Evolutionary conservation across 1,139 yeast genomes (phyloP).

Genomic region (Candida smagusa): DNA sequence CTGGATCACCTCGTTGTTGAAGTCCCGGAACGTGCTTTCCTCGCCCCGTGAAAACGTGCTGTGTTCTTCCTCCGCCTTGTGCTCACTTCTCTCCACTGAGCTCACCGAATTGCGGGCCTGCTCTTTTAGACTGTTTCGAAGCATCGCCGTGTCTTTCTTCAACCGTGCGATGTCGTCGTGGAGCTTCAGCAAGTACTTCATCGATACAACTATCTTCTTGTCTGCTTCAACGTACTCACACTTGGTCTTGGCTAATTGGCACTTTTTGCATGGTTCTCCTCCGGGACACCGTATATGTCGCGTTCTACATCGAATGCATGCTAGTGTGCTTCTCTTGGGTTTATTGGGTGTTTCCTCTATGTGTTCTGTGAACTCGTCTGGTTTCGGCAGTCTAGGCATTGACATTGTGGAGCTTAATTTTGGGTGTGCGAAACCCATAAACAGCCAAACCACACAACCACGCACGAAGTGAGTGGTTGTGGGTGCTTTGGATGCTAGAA

Average conservation of each 20-base stretch:
- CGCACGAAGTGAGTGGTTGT: too few relatives aligned
- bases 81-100: neutral
- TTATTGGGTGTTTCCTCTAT: neutral
- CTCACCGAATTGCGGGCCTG: constrained; percentile 15
- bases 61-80: neutral
- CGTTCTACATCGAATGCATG: constrained; percentile 69
- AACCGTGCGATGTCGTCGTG: constrained; percentile 63
- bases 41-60: neutral
- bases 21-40: neutral
- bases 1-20: constrained; percentile 46
- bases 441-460: too few relatives aligned
- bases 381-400: too few relatives aligned
- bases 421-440: too few relatives aligned
- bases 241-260: constrained; percentile 52
- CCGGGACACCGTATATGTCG: constrained; percentile 83
- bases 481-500: too few relatives aligned
- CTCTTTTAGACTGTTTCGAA: constrained; percentile 45
- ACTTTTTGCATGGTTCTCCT: constrained; percentile 71
- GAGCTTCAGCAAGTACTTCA: constrained; percentile 65
- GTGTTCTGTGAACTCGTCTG: too few relatives aligned
- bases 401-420: too few relatives aligned
- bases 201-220: constrained; percentile 71
- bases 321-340: constrained; percentile 34
- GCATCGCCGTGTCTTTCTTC: constrained; percentile 51
- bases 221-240: constrained; percentile 81